A percentile compares a stretch with the other conserved stretches of the same genome.
Evolutionary conservation across 257 asterid genomes (phyloP).

Genomic region (Voacanga thouarsii): DNA sequence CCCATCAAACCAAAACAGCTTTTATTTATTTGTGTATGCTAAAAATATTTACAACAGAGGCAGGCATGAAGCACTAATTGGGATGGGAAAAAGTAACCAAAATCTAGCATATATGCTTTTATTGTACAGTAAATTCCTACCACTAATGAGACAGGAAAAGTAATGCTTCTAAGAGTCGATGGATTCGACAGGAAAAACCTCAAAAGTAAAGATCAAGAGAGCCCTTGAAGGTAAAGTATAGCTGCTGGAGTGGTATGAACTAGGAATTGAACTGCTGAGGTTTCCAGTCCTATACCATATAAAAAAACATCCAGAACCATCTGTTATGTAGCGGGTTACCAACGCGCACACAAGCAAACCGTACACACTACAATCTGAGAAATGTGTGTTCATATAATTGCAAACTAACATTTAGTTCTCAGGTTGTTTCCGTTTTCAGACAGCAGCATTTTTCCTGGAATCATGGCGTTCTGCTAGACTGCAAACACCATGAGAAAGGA

Average conservation of each 20-base stretch:
- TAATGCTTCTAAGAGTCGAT: background rate
- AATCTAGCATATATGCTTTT: background rate
- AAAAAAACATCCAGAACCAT: background rate
- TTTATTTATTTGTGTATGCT: conserved; percentile 8
- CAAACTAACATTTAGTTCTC: background rate
- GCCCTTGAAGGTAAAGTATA: background rate
- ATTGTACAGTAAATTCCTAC: background rate
- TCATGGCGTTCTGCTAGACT: conserved; percentile 15
- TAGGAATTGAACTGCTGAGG: background rate
- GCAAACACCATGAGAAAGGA: conserved; percentile 17
- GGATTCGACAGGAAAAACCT: background rate
- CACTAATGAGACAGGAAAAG: background rate
- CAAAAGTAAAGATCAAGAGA: conserved; percentile 5
- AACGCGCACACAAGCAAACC: background rate
- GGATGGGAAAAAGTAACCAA: background rate
- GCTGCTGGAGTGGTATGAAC: background rate
- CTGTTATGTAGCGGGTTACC: background rate
- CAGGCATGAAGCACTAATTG: conserved; percentile 6
- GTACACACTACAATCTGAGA: background rate
- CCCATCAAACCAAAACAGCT: background rate
- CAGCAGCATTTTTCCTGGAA: conserved; percentile 6
- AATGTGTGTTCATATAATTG: background rate
- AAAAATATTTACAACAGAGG: background rate
- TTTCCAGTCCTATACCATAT: conserved; percentile 3
- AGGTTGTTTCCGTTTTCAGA: background rate